Evolutionary conservation across 2,329 filamentous ascomycete genomes (phyloP), one percentile per base, ranked within the genome.

Genomic region (Penicillium capsulatum): DNA sequence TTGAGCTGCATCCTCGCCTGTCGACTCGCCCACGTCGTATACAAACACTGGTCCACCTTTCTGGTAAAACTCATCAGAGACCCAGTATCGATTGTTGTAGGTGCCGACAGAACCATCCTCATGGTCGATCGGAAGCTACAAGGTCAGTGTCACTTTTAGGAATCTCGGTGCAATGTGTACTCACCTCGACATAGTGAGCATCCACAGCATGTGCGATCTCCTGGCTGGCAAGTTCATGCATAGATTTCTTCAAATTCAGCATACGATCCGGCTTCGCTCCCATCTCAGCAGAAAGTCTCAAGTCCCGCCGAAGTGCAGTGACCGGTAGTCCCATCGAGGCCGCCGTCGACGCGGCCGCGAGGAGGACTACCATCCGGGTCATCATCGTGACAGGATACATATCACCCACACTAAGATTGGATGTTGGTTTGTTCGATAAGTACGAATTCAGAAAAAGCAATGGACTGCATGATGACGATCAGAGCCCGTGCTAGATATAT

Each of bases 71-170:
- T 70, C 65, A 3, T 66, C 62, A 41, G 75, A 73, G 33, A 77
- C 72, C 53, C 73, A 77, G 50, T 77, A 79, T 31, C 74, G 68
- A 55, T 78, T 75, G 40, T 67, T 66, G 55, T 77, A 79, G 1
- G 71, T 76, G 13, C 62, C 71, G 36, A 69, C 67, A 3, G 65
- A 55, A 6, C 32, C 24, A 35, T 62, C 45, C 7, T 47, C 50
- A 29, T 65, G 61, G 31, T 65, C 61, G 34, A 64, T 61, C 3
- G 61, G 61, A 14, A 65, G 38, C 62, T 61, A 24, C 7, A 2
- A 10, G 3, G 8, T 47, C 10, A 46, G 29, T n/a, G 27, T 14
- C 9, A 3, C 10, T 27, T 8, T 14, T n/a, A 11, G 6, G 3
- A 2, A 5, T 22, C n/a, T 2, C 7, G 17, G n/a, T 7, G 9